A percentile compares a stretch with the other conserved stretches of the same genome.
These are phyloP conservation scores for Helotiales sp. DNA, from an alignment of 2,329 filamentous ascomycete species.

Conservation along the genomic window DNA sequence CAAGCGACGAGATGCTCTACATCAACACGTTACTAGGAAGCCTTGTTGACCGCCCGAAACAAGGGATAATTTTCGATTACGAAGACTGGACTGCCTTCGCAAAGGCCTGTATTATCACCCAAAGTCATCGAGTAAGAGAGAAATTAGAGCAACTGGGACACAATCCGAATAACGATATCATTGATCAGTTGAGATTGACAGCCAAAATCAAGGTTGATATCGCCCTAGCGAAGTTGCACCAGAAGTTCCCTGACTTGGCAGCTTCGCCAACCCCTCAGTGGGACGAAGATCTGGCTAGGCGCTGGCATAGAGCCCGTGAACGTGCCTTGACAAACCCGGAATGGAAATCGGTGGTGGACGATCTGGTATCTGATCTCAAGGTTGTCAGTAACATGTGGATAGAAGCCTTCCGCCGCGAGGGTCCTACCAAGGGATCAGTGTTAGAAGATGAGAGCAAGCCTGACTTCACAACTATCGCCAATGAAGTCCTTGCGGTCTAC, in stretches of 20 bases:
- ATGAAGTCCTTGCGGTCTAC: not conserved
- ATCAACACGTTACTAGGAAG: constrained; percentile 58
- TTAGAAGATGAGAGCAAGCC: not conserved
- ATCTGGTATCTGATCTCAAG: constrained; percentile 20
- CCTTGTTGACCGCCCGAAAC: constrained; percentile 63
- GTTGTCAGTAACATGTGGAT: constrained; percentile 26
- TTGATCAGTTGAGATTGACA: constrained; percentile 67
- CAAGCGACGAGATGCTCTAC: constrained; percentile 38
- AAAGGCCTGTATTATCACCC: not conserved
- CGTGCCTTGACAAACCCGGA: constrained; percentile 15
- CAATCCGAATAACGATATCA: constrained; percentile 52
- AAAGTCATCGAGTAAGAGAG: constrained; percentile 43
- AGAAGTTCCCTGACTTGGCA: constrained; percentile 19
- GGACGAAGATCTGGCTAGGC: constrained; percentile 35
- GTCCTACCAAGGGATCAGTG: not conserved
- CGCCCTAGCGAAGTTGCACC: constrained; percentile 40
- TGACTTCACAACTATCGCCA: constrained; percentile 20
- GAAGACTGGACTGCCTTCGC: constrained; percentile 49
- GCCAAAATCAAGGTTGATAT: constrained; percentile 48
- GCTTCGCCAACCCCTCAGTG: constrained; percentile 17
- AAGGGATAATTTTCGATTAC: constrained; percentile 55
- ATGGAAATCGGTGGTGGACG: constrained; percentile 23
- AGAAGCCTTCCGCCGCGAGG: not conserved
- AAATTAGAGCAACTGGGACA: constrained; percentile 45
- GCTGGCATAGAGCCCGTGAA: constrained; percentile 21